Evolutionary conservation across 164 flowering plant species (phyloP).

Genomic region (Berberis thunbergii): DNA sequence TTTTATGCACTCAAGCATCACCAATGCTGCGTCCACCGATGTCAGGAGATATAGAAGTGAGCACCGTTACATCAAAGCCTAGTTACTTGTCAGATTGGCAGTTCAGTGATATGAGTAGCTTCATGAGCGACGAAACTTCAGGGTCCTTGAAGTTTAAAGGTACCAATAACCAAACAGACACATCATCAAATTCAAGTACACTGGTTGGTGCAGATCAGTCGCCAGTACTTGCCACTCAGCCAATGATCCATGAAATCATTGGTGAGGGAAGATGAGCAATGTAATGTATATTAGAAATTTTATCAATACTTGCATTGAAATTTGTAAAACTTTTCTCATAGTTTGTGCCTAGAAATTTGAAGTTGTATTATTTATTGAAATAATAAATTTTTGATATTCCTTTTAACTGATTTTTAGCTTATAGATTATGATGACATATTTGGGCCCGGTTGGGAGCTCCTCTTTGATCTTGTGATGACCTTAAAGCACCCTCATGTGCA

Average conservation of each 20-base stretch:
- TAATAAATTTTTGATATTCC: too few species aligned
- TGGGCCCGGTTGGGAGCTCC: too few species aligned
- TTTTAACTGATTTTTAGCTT: too few species aligned
- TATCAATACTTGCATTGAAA: too few species aligned
- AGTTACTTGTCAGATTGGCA: constrained; percentile 17
- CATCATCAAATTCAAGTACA: constrained; percentile 11
- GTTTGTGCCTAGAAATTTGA: too few species aligned
- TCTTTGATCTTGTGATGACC: too few species aligned
- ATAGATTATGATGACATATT: too few species aligned
- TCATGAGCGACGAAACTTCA: constrained; percentile 6
- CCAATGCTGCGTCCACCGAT: constrained; percentile 48
- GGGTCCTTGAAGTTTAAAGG: too few species aligned
- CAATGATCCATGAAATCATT: constrained; percentile 12
- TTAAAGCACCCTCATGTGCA: too few species aligned
- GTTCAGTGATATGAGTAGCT: constrained; percentile 7
- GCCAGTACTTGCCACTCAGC: constrained; percentile 1
- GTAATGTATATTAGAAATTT: too few species aligned
- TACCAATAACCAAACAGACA: neutral
- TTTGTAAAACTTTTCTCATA: too few species aligned
- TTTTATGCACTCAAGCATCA: constrained; percentile 60
- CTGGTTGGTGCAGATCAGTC: constrained; percentile 1
- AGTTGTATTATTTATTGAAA: too few species aligned
- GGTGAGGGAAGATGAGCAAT: constrained; percentile 4
- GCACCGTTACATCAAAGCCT: constrained; percentile 26
- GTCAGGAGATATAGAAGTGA: constrained; percentile 62